Evolutionary conservation across 164 flowering plant species (phyloP).

Genomic region (Tetrastigma voinierianum): DNA sequence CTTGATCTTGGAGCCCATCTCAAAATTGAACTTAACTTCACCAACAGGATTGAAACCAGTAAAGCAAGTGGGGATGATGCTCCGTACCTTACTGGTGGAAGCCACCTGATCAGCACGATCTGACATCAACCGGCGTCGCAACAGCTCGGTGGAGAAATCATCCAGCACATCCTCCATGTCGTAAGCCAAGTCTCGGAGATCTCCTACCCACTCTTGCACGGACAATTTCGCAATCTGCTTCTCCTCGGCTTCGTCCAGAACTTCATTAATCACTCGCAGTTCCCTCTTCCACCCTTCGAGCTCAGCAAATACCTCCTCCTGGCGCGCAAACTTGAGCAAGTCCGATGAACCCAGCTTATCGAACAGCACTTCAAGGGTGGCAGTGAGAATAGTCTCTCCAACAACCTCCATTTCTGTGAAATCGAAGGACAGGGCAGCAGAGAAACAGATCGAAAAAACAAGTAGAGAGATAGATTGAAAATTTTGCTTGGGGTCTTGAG

Average conservation of each 20-base stretch:
- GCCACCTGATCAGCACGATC: neutral
- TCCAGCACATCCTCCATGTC: conserved; percentile 6
- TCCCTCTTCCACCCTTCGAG: no score
- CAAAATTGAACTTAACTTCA: neutral
- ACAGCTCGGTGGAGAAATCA: neutral
- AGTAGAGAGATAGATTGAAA: no score
- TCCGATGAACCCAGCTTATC: no score
- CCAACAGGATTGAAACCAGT: neutral
- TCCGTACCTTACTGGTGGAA: neutral
- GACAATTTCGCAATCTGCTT: neutral
- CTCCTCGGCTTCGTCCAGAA: conserved; percentile 14
- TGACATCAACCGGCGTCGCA: neutral
- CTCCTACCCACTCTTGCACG: conserved; percentile 2
- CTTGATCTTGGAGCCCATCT: conserved; percentile 10
- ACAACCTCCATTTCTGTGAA: no score
- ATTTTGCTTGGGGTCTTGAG: no score
- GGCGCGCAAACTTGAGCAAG: no score
- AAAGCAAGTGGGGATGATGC: neutral
- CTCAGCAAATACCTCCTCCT: no score
- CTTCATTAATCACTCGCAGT: no score
- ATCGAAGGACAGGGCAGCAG: no score
- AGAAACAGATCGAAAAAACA: no score
- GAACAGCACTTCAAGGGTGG: no score
- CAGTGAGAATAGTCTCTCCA: no score
- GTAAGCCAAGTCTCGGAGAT: conserved; percentile 12